A percentile compares a stretch with the other conserved stretches of the same genome.
phyloP scores from a whole-genome alignment of 192 early-diverging fungal species.

The Coemansia reversa region DNA sequence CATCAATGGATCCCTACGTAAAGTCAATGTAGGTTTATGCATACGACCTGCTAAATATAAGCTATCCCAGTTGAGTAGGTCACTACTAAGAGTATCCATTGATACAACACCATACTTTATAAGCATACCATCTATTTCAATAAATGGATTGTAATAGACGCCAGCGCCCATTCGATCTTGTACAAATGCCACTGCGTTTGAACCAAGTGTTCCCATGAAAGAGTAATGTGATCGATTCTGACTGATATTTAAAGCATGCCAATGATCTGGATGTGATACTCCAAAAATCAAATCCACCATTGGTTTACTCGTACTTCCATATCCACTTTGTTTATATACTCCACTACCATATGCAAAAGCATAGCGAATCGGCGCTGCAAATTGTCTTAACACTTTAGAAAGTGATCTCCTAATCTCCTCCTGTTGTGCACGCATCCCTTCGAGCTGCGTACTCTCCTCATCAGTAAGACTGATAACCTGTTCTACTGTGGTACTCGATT shows the following conservation, averaged over 20 bases:
- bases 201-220: conserved; percentile 70
- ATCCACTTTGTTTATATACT: conserved; percentile 87
- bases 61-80: conserved; percentile 92
- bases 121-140: conserved; percentile 77
- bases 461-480: conserved; percentile 14
- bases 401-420: conserved; percentile 22
- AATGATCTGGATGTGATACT: conserved; percentile 92
- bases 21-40: conserved; percentile 80
- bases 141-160: conserved; percentile 94
- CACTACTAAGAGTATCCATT: conserved; percentile 80
- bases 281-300: conserved; percentile 97
- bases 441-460: conserved; percentile 31
- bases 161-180: conserved; percentile 88
- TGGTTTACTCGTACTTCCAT: conserved; percentile 61
- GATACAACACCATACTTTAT: conserved; percentile 98
- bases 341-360: conserved; percentile 96
- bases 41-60: conserved; percentile 95
- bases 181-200: conserved; percentile 65
- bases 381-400: conserved; percentile 26
- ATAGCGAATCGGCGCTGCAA: conserved; percentile 52
- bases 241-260: conserved; percentile 96
- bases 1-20: conserved; percentile 51
- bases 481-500: conserved; percentile 13
- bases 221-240: conserved; percentile 93
- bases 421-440: conserved; percentile 28